Evolutionary conservation across 768 basidiomycete species (phyloP), one percentile per base, ranked within the genome.

Genomic region (Artomyces pyxidatus): DNA sequence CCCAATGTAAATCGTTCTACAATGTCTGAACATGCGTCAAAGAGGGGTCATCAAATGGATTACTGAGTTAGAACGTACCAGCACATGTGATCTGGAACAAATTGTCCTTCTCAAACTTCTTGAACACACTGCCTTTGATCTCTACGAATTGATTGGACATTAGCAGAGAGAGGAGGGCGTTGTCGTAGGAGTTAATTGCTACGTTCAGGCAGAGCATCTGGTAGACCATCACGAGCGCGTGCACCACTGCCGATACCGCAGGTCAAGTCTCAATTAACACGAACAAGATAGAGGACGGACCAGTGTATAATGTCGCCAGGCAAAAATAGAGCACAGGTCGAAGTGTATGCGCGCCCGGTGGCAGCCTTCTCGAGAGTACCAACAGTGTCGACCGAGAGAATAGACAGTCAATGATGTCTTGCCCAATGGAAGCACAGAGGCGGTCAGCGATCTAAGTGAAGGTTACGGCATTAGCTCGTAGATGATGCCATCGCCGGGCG

Each of bases 81-180:
- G 96, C 96, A 58, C 96, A 99, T 41, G 93, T 94, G 51, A 99
- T 94, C 65, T 99, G 96, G 64, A 99, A 97, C 8, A 99, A 76
- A 61, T 88, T 97, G 60, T 99, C 96, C 63, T 97, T 99, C 63
- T 98, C 96, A 59, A 99, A 98, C 63, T 87, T 97, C 68, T 98
- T 99, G 80, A 99, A 99, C 2, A 99, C 96, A 62, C 89, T 92
- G 28, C 95, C 94, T 68, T 99, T 99, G 66, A 98, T 98, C 68
- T 99, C 96, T 28, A 98, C 95, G 60, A 99, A 98, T 65, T 99
- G 96, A 61, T 98, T 99, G 39, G 92, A 96, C 39, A 99, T 82
- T 7, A 99, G 76, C 0, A 99, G 76, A 0, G 94, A 96, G 35
- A 99, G 74, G 6, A 99, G 79, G 2, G 95, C 85, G 59, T 98